phyloP scores from a whole-genome alignment of 2,329 filamentous ascomycete species.

The Aspergillus eucalypticola region DNA sequence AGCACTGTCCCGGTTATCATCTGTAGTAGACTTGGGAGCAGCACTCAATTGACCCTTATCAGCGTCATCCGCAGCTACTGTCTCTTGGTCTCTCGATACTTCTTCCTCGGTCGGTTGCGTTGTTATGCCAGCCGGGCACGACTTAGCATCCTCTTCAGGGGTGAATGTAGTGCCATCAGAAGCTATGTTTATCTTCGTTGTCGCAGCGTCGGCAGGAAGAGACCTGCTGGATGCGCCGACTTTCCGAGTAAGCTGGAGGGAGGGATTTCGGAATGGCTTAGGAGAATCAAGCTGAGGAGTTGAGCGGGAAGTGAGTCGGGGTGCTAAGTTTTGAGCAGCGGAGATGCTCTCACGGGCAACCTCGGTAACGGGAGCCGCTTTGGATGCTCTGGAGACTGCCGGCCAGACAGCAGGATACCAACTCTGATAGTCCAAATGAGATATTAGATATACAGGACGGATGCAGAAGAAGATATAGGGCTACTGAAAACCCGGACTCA shows the following conservation, averaged over 20 bases:
- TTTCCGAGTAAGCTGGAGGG: constrained; percentile 47
- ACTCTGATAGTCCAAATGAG: constrained; percentile 26
- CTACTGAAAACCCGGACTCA: constrained; percentile 26
- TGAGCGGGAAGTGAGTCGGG: constrained; percentile 37
- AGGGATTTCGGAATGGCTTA: constrained; percentile 34
- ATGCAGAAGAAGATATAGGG: background rate
- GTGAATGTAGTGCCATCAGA: constrained; percentile 42
- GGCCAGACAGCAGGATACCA: constrained; percentile 52
- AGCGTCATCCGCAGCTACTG: constrained; percentile 19
- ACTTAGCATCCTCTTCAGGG: constrained; percentile 24
- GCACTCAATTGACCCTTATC: constrained; percentile 20
- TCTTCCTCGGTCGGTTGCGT: constrained; percentile 22
- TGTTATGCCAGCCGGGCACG: constrained; percentile 17
- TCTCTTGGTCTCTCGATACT: constrained; percentile 14
- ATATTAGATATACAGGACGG: constrained; percentile 13
- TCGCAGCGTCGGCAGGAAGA: constrained; percentile 47
- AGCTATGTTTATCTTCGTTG: constrained; percentile 48
- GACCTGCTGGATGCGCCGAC: constrained; percentile 45
- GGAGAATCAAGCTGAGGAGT: constrained; percentile 28
- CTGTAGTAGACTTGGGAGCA: constrained; percentile 15
- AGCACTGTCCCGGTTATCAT: constrained; percentile 12
- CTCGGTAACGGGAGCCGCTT: constrained; percentile 51
- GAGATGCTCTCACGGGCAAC: constrained; percentile 53
- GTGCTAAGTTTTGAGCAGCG: constrained; percentile 41
- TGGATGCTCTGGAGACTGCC: constrained; percentile 37